A percentile compares a stretch with the other conserved stretches of the same genome.
Evolutionary conservation across 2,329 filamentous ascomycete species (phyloP).

Genomic region (Fusarium sulawesiense): DNA sequence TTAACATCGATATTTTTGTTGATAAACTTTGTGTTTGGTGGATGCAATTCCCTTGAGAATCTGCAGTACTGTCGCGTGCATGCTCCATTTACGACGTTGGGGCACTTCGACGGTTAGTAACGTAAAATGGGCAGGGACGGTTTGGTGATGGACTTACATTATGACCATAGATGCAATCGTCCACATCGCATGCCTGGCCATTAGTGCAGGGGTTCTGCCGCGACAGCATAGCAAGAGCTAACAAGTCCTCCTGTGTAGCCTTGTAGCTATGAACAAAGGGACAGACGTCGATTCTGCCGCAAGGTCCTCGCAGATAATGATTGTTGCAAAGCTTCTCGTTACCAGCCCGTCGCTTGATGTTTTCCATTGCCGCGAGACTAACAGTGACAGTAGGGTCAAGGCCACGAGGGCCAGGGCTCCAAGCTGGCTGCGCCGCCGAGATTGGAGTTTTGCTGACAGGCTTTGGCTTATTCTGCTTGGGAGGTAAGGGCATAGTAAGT

Average conservation of each 20-base stretch:
- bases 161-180: constrained; percentile 72
- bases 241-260: constrained; percentile 64
- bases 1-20: constrained; percentile 52
- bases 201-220: constrained; percentile 68
- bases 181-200: constrained; percentile 67
- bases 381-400: constrained; percentile 64
- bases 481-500: constrained; percentile 54
- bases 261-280: constrained; percentile 68
- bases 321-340: constrained; percentile 71
- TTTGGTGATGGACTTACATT: constrained; percentile 59
- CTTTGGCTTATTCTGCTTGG: constrained; percentile 45
- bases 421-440: constrained; percentile 48
- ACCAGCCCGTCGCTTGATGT: constrained; percentile 66
- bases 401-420: constrained; percentile 66
- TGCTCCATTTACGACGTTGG: constrained; percentile 61
- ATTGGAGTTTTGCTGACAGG: constrained; percentile 35
- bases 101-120: constrained; percentile 56
- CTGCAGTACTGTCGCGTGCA: constrained; percentile 68
- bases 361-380: constrained; percentile 61
- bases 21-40: constrained; percentile 66
- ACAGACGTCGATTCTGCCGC: constrained; percentile 65
- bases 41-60: constrained; percentile 65
- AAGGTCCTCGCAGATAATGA: constrained; percentile 69
- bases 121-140: background rate
- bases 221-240: constrained; percentile 66